Conservation (phyloP, 805 yeast genomes). For the Helenozyma rhizophorensis region DNA sequence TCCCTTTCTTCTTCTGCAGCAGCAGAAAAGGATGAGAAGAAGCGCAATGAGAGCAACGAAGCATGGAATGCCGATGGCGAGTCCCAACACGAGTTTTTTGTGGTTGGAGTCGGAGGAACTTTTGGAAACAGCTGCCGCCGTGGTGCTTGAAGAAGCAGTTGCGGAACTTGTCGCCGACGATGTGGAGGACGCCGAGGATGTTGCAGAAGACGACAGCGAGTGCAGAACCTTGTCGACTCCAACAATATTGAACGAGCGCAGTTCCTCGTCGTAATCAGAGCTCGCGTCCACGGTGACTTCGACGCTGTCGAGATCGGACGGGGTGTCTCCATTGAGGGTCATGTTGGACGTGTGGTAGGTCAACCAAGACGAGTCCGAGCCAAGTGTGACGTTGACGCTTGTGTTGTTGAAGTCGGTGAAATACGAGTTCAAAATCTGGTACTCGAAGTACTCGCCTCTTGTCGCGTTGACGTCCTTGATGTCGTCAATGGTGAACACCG, state of each 20-base stretch:
- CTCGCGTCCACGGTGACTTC: constrained; percentile 27
- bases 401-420: constrained; percentile 55
- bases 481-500: constrained; percentile 51
- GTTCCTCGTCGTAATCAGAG: constrained; percentile 25
- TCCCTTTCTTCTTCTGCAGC: constrained; percentile 42
- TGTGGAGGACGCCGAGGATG: constrained; percentile 19
- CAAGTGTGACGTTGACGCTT: constrained; percentile 41
- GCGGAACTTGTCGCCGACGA: constrained; percentile 22
- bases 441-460: constrained; percentile 54
- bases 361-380: constrained; percentile 54
- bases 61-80: constrained; percentile 80
- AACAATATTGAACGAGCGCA: constrained; percentile 44
- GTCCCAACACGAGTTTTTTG: constrained; percentile 75
- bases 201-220: constrained; percentile 15
- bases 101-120: constrained; percentile 19
- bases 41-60: constrained; percentile 47
- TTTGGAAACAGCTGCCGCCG: constrained; percentile 5
- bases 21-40: constrained; percentile 44
- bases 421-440: constrained; percentile 48
- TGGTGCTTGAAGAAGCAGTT: constrained; percentile 16
- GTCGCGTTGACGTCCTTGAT: constrained; percentile 67
- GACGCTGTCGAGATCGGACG: constrained; percentile 22
- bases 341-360: constrained; percentile 52
- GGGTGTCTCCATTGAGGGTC: constrained; percentile 68
- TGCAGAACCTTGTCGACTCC: constrained; percentile 37